Conservation (phyloP, 805 yeast species). For the Teunomyces aglyptinius region DNA sequence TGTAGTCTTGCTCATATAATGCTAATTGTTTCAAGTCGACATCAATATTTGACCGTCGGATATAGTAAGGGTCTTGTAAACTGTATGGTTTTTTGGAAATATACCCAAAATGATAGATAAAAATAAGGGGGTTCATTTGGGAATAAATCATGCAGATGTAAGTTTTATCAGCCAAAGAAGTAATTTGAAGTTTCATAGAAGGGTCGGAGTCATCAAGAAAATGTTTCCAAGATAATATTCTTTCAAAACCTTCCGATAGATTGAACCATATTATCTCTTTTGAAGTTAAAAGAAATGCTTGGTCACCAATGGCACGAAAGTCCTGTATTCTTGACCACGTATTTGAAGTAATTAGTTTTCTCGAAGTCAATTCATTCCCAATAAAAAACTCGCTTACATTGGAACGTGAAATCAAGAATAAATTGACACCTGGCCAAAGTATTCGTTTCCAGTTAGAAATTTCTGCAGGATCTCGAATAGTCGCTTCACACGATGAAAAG, state of each 20-base stretch:
- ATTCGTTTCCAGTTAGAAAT: constrained; percentile 56
- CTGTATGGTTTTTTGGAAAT: constrained; percentile 34
- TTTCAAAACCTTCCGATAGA: constrained; percentile 31
- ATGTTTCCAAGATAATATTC: constrained; percentile 74
- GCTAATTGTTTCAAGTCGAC: constrained; percentile 15
- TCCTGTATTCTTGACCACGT: constrained; percentile 56
- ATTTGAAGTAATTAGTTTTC: constrained; percentile 45
- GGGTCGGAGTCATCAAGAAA: constrained; percentile 38
- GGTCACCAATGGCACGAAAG: constrained; percentile 26
- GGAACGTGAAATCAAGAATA: constrained; percentile 43
- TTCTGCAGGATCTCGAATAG: constrained; percentile 45
- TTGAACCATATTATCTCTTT: constrained; percentile 60
- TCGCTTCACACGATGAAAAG: neutral
- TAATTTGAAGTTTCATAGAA: constrained; percentile 42
- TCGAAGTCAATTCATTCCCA: constrained; percentile 20
- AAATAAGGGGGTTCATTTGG: constrained; percentile 25
- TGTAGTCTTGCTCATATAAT: constrained; percentile 6
- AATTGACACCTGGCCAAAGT: constrained; percentile 39
- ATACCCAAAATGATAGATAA: constrained; percentile 34
- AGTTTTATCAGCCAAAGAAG: constrained; percentile 15
- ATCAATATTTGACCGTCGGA: constrained; percentile 9
- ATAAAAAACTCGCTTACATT: constrained; percentile 34
- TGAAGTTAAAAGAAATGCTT: constrained; percentile 60
- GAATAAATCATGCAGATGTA: constrained; percentile 30
- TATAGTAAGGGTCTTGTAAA: constrained; percentile 35